Evolutionary conservation across 2,329 filamentous ascomycete genomes (phyloP).

Genomic region (Sclerotiophoma versabilis): DNA sequence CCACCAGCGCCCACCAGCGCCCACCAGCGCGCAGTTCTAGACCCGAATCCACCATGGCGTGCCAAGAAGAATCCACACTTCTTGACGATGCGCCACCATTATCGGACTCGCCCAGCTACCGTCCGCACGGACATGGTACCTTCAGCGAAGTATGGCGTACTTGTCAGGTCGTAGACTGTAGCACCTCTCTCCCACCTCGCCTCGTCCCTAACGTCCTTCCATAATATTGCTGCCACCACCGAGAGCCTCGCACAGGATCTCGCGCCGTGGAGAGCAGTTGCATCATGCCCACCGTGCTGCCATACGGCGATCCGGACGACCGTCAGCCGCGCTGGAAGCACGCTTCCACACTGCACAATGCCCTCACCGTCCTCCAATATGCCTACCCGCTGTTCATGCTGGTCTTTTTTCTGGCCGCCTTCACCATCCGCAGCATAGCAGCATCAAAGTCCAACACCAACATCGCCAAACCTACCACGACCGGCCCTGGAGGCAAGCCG

Average conservation of each 20-base stretch:
- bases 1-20: too few relatives aligned
- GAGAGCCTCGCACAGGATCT: slow-evolving; percentile 15
- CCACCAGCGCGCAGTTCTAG: slow-evolving; percentile 1
- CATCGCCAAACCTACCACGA: slow-evolving; percentile 58
- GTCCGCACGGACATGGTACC: slow-evolving; percentile 8
- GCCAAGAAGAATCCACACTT: slow-evolving; percentile 13
- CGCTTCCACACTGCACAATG: slow-evolving; percentile 26
- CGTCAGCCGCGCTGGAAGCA: slow-evolving; percentile 26
- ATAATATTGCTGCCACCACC: slow-evolving; percentile 13
- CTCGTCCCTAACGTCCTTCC: slow-evolving; percentile 1
- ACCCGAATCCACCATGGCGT: slow-evolving; percentile 8
- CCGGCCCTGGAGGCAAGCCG: slow-evolving; percentile 88
- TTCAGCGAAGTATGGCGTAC: slow-evolving; percentile 12
- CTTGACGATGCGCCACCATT: slow-evolving; percentile 15
- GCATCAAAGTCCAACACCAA: slow-evolving; percentile 56
- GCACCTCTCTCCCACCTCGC: slow-evolving; percentile 17
- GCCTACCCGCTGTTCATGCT: slow-evolving; percentile 70
- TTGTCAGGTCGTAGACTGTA: slow-evolving; percentile 11
- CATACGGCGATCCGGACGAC: slow-evolving; percentile 21
- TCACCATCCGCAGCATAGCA: slow-evolving; percentile 67
- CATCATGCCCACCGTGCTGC: slow-evolving; percentile 30
- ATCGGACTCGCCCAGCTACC: slow-evolving; percentile 10
- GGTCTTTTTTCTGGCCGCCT: slow-evolving; percentile 68
- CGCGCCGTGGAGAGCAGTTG: slow-evolving; percentile 19
- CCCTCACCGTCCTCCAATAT: slow-evolving; percentile 57